These are phyloP conservation scores for Ganoderma meredithae DNA, from an alignment of 1,284 basidiomycete species.

Conservation along the genomic window DNA sequence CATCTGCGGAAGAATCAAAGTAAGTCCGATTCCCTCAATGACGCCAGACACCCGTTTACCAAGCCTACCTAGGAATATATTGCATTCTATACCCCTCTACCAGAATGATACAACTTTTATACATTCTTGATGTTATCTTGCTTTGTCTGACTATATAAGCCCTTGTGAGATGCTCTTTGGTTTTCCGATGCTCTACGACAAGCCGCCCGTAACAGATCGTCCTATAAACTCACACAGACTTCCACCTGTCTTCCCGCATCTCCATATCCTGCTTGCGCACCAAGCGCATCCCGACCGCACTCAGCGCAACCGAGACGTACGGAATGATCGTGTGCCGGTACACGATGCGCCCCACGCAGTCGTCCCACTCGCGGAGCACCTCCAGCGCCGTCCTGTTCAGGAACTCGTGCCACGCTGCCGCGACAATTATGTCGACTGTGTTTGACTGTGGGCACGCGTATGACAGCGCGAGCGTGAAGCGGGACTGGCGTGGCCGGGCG, in stretches of 20 bases:
- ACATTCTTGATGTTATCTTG: no score
- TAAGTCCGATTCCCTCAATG: no score
- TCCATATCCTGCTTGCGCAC: constrained; percentile 5
- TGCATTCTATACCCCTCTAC: no score
- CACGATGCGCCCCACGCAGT: constrained; percentile 14
- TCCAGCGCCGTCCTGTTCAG: constrained; percentile 14
- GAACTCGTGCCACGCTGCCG: constrained; percentile 14
- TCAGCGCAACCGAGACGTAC: constrained; percentile 13
- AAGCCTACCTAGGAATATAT: no score
- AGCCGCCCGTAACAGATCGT: no score
- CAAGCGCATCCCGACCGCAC: constrained; percentile 4
- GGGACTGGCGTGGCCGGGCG: not conserved
- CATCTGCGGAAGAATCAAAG: no score
- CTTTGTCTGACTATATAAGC: no score
- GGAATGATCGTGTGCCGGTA: constrained; percentile 21
- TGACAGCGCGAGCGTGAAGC: constrained; percentile 5
- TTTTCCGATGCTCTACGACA: no score
- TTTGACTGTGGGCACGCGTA: not conserved
- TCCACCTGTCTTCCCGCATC: constrained; percentile 19
- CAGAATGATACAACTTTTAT: no score
- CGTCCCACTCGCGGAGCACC: constrained; percentile 13
- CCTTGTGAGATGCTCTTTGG: no score
- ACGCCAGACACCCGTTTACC: no score
- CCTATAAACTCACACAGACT: constrained; percentile 1
- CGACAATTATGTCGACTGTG: not conserved